Evolutionary conservation across 1,139 yeast genomes (phyloP).

Genomic region (Taiozyma sp.): DNA sequence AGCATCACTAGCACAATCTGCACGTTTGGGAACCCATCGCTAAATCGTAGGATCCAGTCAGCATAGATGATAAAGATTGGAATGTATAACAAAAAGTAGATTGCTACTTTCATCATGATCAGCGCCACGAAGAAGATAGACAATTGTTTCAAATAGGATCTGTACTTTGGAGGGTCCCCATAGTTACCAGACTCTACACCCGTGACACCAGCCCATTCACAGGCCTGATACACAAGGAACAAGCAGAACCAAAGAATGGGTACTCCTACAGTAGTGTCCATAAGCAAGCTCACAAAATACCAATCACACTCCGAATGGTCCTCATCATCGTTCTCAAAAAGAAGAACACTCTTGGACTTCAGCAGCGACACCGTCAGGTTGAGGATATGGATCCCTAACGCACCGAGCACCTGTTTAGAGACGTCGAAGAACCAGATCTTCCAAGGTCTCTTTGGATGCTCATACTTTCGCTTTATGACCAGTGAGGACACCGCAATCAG

Average conservation of each 20-base stretch:
- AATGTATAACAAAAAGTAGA: slow-evolving; percentile 53
- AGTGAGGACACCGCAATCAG: slow-evolving; percentile 68
- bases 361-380: slow-evolving; percentile 69
- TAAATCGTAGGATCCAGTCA: slow-evolving; percentile 64
- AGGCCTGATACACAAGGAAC: slow-evolving; percentile 39
- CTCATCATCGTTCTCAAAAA: slow-evolving; percentile 24
- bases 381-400: slow-evolving; percentile 74
- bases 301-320: slow-evolving; percentile 71
- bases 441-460: slow-evolving; percentile 84
- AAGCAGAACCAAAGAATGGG: slow-evolving; percentile 64
- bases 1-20: slow-evolving; percentile 87
- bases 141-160: slow-evolving; percentile 71
- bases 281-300: slow-evolving; percentile 81
- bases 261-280: slow-evolving; percentile 95
- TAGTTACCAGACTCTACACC: slow-evolving; percentile 83
- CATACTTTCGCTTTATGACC: slow-evolving; percentile 69
- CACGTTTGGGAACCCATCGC: slow-evolving; percentile 70
- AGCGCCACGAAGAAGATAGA: slow-evolving; percentile 57
- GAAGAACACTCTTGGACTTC: slow-evolving; percentile 27
- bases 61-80: slow-evolving; percentile 53
- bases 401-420: slow-evolving; percentile 82
- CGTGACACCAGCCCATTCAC: slow-evolving; percentile 41
- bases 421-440: slow-evolving; percentile 87
- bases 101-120: slow-evolving; percentile 47
- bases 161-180: slow-evolving; percentile 62